Base-by-base conservation (phyloP, 768 basidiomycete genomes). In the Hypholoma sublateritium region DNA sequence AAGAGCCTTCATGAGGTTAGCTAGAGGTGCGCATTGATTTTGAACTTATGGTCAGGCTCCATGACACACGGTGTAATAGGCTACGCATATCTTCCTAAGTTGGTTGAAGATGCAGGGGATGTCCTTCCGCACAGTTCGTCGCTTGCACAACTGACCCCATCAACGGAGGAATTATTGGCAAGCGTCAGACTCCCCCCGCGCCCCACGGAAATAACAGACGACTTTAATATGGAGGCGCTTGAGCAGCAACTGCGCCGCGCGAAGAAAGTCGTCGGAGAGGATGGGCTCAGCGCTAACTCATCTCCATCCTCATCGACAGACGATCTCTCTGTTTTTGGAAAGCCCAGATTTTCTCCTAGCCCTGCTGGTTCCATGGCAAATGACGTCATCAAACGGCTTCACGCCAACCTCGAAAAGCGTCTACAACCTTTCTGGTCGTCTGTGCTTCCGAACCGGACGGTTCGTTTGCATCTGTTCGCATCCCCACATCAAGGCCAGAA, bases 401-500 rank as follows among this genome's bases (percentile, higher is more conserved):
- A 94, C 59, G 76, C 77, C 12, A 95, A 95, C 63, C 78, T 96
- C 4, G 89, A 93, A 66, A 70, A 79, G 5, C 85, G 94, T 0
- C 72, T 96, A 22, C 84, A 82, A 47, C 84, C 87, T 0, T 94
- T 96, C 71, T 95, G 91, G 91, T 81, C 87, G 2, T 84, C 86
- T 4, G 84, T 83, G 0, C 74, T 95, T 0, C 65, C 88, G 9
- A 77, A 82, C 22, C 82, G 92, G 16, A 79, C 72, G 2, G 74
- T 95, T 7, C 80, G 82, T 14, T 63, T 95, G 4, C 76, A 83
- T 19, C 64, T 95, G n/a, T 88, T 82, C 63, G 72, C 82, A 3
- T 73, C 69, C 13, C 74, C 69, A 39, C 73, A 71, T 57, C 70
- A 64, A 43, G 60, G 52, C 24, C 42, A 56, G 1, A 13, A 54